Evolutionary conservation across 2,329 filamentous ascomycete species (phyloP), one percentile per base, ranked within the genome.

Genomic region (Talaromyces amestolkiae): DNA sequence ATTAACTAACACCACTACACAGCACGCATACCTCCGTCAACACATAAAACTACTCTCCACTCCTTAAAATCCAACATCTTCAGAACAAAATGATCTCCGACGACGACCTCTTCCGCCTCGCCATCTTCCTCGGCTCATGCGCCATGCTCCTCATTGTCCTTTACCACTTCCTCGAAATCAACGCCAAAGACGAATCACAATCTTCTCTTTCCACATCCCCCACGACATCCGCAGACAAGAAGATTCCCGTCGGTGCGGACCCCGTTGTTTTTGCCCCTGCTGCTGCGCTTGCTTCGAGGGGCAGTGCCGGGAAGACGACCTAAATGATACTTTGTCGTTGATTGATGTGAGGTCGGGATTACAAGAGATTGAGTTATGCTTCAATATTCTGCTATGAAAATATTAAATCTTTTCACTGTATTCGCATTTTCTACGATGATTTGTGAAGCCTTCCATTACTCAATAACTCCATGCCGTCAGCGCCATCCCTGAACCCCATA

Each of bases 141-240:
- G 88, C 94, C 69, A 94, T 98, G 91, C 83, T 97, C 53, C 85
- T 99, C 68, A 97, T 98, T 70, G 88, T 99, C 35, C 81, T 96
- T 33, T 98, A 99, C 81, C 93, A 98, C 79, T 98, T 96, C 81
- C 88, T 99, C 73, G 94, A 98, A 78, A 87, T 97, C 82, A 98
- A 99, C 76, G 87, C 92, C n/a, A 83, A 85, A 70, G 85, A 89
- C 66, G 65, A 67, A 19, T 59, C 58, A n/a, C 22, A 45, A 31
- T 31, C 45, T 19, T 19, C 54, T 19, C 39, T 58, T 15, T 51
- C 53, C 27, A 47, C 19, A 33, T 47, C 47, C 2, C 22, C 65
- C 13, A 24, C 66, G 2, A 24, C 33, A 56, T 31, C 56, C 9
- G 39, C 67, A n/a, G 49, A 53, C 22, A 61, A 66, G 56, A 66